A percentile compares a stretch with the other conserved stretches of the same genome.
phyloP scores from a whole-genome alignment of 192 early-diverging fungal species.

The Coemansia sp. region DNA sequence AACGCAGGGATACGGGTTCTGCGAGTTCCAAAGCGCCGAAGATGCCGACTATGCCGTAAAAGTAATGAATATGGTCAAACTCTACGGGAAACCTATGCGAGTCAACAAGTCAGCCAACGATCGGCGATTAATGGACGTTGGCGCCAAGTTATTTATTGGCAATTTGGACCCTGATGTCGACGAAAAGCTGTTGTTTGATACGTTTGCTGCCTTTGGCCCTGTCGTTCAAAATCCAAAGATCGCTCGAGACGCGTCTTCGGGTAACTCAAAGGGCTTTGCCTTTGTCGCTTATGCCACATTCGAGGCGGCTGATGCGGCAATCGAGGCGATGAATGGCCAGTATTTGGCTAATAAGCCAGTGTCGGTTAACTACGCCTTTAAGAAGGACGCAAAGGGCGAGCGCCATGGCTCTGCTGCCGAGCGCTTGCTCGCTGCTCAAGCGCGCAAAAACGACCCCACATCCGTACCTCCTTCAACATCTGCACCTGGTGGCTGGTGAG shows the following conservation, averaged over 20 bases:
- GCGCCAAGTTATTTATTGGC: conserved; percentile 95
- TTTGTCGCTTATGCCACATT: conserved; percentile 93
- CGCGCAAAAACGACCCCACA: conserved; percentile 69
- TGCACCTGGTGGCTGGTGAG: not conserved
- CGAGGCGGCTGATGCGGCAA: conserved; percentile 93
- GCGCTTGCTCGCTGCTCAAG: conserved; percentile 88
- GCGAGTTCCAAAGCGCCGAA: conserved; percentile 89
- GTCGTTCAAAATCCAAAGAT: conserved; percentile 87
- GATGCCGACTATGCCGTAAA: conserved; percentile 97
- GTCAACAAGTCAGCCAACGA: conserved; percentile 92
- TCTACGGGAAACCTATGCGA: conserved; percentile 93
- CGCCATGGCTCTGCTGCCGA: conserved; percentile 93
- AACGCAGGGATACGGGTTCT: conserved; percentile 95
- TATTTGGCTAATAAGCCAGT: conserved; percentile 94
- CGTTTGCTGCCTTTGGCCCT: conserved; percentile 92
- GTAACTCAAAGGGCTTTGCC: conserved; percentile 89
- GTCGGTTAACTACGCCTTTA: conserved; percentile 89
- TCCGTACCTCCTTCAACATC: not conserved
- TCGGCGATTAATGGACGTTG: conserved; percentile 85
- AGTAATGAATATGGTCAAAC: conserved; percentile 96
- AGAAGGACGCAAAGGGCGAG: conserved; percentile 98
- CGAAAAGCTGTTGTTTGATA: conserved; percentile 90
- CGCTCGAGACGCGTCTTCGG: conserved; percentile 81
- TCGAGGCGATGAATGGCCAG: conserved; percentile 98
- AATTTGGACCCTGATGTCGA: conserved; percentile 92